phyloP scores from a whole-genome alignment of 208 protist genomes.

The Trypanosoma lewisi region DNA sequence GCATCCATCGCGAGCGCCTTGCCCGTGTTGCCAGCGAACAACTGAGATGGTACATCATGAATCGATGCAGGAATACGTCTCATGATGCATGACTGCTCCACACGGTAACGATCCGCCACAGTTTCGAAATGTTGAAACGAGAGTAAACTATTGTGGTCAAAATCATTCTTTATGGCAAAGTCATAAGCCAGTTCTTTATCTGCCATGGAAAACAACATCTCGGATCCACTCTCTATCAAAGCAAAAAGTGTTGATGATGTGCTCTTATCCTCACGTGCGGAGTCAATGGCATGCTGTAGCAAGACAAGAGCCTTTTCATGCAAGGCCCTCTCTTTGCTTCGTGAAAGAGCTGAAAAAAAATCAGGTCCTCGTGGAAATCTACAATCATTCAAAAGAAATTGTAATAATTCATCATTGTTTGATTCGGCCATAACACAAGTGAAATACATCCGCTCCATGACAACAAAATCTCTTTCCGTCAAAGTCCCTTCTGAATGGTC shows the following conservation, averaged over 20 bases:
- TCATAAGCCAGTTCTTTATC: constrained; percentile 42
- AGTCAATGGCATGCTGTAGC: constrained; percentile 37
- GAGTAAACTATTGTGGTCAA: constrained; percentile 40
- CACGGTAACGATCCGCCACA: constrained; percentile 47
- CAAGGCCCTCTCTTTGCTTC: constrained; percentile 33
- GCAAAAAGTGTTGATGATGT: constrained; percentile 31
- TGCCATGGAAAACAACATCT: constrained; percentile 51
- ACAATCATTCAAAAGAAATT: constrained; percentile 20
- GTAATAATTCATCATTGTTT: constrained; percentile 18
- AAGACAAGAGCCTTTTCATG: constrained; percentile 36
- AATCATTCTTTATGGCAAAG: constrained; percentile 37
- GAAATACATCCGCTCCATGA: constrained; percentile 71
- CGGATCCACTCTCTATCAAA: constrained; percentile 62
- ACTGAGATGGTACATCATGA: constrained; percentile 21
- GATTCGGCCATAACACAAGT: constrained; percentile 42
- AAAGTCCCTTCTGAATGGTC: background rate
- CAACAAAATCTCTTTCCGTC: constrained; percentile 30
- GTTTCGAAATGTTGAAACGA: constrained; percentile 31
- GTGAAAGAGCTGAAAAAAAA: constrained; percentile 79
- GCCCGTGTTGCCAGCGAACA: constrained; percentile 17
- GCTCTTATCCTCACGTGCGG: constrained; percentile 21
- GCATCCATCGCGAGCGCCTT: constrained; percentile 11
- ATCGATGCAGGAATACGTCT: constrained; percentile 12
- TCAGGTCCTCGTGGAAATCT: constrained; percentile 47
- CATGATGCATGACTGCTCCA: constrained; percentile 8